Evolutionary conservation across 257 asterid species (phyloP).

Genomic region (Solanum okadae): DNA sequence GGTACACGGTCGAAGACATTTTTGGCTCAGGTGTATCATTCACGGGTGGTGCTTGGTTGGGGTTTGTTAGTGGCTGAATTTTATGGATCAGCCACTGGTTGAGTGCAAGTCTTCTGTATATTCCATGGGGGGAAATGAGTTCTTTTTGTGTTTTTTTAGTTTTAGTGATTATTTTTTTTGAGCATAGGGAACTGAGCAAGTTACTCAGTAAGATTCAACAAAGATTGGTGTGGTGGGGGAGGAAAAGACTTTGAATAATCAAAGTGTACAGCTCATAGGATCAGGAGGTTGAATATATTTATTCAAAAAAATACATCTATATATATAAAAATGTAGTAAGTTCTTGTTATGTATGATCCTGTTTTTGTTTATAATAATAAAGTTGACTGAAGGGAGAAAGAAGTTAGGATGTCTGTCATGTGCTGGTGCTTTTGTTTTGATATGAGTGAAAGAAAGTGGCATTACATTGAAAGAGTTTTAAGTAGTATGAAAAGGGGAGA

Average conservation of each 20-base stretch:
- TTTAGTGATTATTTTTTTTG: conserved; percentile 16
- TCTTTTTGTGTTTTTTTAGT: conserved; percentile 4
- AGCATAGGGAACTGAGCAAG: conserved; percentile 44
- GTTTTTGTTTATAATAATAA: not conserved
- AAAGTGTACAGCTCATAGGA: conserved; percentile 60
- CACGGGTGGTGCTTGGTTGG: not conserved
- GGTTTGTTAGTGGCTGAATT: conserved; percentile 41
- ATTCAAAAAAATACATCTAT: conserved; percentile 7
- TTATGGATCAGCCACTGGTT: conserved; percentile 50
- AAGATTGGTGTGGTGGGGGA: not conserved
- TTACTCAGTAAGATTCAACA: conserved; percentile 36
- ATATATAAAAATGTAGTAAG: not conserved
- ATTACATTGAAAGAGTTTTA: not conserved
- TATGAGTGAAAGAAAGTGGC: conserved; percentile 17
- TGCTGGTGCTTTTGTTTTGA: conserved; percentile 22
- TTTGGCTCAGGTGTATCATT: not conserved
- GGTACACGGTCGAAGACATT: not conserved
- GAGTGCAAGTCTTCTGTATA: conserved; percentile 37
- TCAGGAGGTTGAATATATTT: conserved; percentile 16
- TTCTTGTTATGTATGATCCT: not conserved
- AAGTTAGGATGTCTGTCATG: conserved; percentile 4
- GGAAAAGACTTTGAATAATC: conserved; percentile 41
- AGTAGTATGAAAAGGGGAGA: conserved; percentile 55
- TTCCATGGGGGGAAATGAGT: conserved; percentile 22
- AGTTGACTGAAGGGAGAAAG: not conserved